These are phyloP conservation scores for Phytophthora capsici DNA, from an alignment of 352 stramenopile genomes.

Conservation along the genomic window DNA sequence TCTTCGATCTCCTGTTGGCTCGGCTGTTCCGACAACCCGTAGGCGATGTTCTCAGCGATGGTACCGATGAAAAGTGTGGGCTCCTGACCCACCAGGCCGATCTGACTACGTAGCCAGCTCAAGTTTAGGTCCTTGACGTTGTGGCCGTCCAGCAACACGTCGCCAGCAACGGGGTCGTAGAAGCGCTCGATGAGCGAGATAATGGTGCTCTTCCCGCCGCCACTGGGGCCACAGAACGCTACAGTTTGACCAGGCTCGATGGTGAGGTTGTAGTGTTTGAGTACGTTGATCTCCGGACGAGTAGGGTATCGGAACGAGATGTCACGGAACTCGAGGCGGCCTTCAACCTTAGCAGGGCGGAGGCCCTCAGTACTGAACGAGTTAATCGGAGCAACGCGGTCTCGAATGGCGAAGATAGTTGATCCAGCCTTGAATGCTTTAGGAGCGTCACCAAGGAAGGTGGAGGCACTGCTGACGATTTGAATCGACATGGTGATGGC, in stretches of 20 bases:
- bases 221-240: slow-evolving; percentile 60
- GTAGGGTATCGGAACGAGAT: slow-evolving; percentile 84
- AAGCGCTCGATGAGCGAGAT: slow-evolving; percentile 64
- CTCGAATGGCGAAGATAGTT: slow-evolving; percentile 43
- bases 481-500: slow-evolving; percentile 58
- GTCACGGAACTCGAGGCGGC: slow-evolving; percentile 61
- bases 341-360: slow-evolving; percentile 26
- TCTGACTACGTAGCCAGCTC: slow-evolving; percentile 58
- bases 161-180: slow-evolving; percentile 61
- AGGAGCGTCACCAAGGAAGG: slow-evolving; percentile 54
- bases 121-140: slow-evolving; percentile 81
- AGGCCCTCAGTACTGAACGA: slow-evolving; percentile 40
- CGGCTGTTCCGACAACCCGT: slow-evolving; percentile 46
- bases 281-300: slow-evolving; percentile 65
- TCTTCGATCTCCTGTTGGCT: slow-evolving; percentile 76
- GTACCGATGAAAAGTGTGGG: slow-evolving; percentile 65
- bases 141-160: slow-evolving; percentile 76
- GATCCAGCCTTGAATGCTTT: slow-evolving; percentile 70
- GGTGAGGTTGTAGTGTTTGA: slow-evolving; percentile 86
- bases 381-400: slow-evolving; percentile 46
- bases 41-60: slow-evolving; percentile 69
- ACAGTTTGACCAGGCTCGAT: slow-evolving; percentile 75
- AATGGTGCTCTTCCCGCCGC: slow-evolving; percentile 57
- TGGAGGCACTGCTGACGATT: slow-evolving; percentile 35
- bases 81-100: slow-evolving; percentile 70